Base-by-base conservation (phyloP, 768 basidiomycete genomes). In the Nidula microcarpa region DNA sequence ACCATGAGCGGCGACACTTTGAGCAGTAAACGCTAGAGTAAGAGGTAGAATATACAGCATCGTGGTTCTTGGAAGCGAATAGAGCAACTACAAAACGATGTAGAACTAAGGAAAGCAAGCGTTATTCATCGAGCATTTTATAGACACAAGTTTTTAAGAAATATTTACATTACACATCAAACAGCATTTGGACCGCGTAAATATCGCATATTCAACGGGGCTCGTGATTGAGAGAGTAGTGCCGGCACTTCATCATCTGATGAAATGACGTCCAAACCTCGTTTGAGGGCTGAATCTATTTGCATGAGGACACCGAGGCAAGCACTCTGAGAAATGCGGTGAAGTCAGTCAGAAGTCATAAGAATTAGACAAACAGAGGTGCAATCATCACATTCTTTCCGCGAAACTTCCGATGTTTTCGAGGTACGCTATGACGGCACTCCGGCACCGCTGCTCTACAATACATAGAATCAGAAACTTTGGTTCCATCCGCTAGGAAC, bases 1-100 rank as follows among this genome's bases (percentile, higher is more conserved):
- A 43, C 76, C 76, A 54, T 78, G 76, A 6, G 74, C 74, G 33
- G 68, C 57, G 11, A 60, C 74, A 6, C 55, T 50, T 23, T 65
- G 62, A 10, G 69, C 65, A 35, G 57, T 55, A 18, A 73, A 53
- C 36, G 62, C 63, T 18, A 71, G 51, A 54, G 69, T 63, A 41
- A 65, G 58, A 41, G 67, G 59, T 43, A 66, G 60, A 50, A 67
- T 30, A 30, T 30, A 30, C 23, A 30, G 23, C 23, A 30, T 30
- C 23, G 23, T 30, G 23, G 23, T 30, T 3, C 23, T 30, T 30
- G 23, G 23, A 30, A 30, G 23, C 23, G 23, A 30, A 30, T 30
- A 30, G 23, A 30, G 23, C 23, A 30, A 30, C 23, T 30, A 30
- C 23, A 41, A 41, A 41, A 17, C 3, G 39, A 11, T 13, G 39